Evolutionary conservation across 1,284 basidiomycete species (phyloP), one percentile per base, ranked within the genome.

Genomic region (Chondrostereum purpureum): DNA sequence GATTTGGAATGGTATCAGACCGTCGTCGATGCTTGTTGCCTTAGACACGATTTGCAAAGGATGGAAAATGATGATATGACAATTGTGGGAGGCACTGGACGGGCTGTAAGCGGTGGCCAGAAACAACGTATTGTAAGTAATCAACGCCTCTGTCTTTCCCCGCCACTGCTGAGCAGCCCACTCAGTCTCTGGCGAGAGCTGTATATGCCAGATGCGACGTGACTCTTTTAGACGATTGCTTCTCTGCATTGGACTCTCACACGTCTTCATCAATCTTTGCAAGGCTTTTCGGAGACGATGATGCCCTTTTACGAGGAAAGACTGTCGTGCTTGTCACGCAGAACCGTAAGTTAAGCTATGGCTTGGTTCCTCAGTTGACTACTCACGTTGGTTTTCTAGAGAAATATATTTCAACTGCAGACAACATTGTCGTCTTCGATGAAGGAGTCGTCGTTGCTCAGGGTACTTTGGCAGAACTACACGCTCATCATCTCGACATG

Each of bases 71-170:
- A 36, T 4, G 53, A 57, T 40, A 48, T 44, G 23, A 55, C 46
- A 13, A 16, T 50, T 11, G 18, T 57, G 13, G 47, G 45, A 11
- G 58, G 53, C 19, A 55, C 48, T 5, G 57, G 56, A 4, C 22
- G 45, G 2, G 45, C 18, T 20, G 23, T 59, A 1, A 59, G 58
- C 31, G 58, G 58, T 13, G 58, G 58, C 2, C 58, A 59, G 27
- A 44, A 50, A 39, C 58, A 59, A 33, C 51, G 56, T 1, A 51
- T 58, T 19, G 57, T 57, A 24, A 39, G 53, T 47, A n/a, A n/a
- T n/a, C n/a, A n/a, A n/a, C n/a, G n/a, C n/a, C n/a, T n/a, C n/a
- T n/a, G n/a, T n/a, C n/a, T n/a, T n/a, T n/a, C n/a, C n/a, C n/a
- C n/a, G n/a, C n/a, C n/a, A n/a, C n/a, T n/a, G n/a, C n/a, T n/a